Percentiles rank a stretch among this genome's conserved stretches.
These are phyloP conservation scores for Xylaria curta DNA, from an alignment of 495 filamentous ascomycete genomes.

Conservation along the genomic window DNA sequence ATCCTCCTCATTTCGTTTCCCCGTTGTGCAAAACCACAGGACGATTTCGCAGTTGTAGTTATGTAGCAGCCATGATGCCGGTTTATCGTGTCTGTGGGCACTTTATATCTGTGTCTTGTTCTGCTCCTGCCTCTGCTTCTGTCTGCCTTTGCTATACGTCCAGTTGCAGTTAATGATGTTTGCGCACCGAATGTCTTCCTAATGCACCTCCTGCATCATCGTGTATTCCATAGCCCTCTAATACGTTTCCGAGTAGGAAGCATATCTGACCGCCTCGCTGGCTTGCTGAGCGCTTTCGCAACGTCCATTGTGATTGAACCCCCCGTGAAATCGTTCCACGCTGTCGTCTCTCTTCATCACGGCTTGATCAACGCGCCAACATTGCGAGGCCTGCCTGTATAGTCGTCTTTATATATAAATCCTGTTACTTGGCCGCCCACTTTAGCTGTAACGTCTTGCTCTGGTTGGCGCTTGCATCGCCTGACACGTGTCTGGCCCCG, in stretches of 20 bases:
- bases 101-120: neutral
- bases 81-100: neutral
- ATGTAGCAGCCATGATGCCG: neutral
- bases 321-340: constrained; percentile 10
- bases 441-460: constrained; percentile 23
- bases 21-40: neutral
- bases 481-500: constrained; percentile 25
- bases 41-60: neutral
- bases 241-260: constrained; percentile 27
- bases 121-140: neutral
- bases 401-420: neutral
- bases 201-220: constrained; percentile 1
- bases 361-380: constrained; percentile 8
- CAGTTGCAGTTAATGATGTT: constrained; percentile 2
- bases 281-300: constrained; percentile 13
- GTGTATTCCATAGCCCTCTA: constrained; percentile 24
- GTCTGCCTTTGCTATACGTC: neutral
- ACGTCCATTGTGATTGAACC: constrained; percentile 20
- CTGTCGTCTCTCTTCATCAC: constrained; percentile 8
- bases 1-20: neutral
- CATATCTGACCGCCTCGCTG: constrained; percentile 14
- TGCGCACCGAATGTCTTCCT: neutral
- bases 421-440: neutral
- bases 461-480: constrained; percentile 26
- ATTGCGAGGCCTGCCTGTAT: constrained; percentile 8